Conservation (phyloP, 805 yeast genomes). For the Millerozyma miso region DNA sequence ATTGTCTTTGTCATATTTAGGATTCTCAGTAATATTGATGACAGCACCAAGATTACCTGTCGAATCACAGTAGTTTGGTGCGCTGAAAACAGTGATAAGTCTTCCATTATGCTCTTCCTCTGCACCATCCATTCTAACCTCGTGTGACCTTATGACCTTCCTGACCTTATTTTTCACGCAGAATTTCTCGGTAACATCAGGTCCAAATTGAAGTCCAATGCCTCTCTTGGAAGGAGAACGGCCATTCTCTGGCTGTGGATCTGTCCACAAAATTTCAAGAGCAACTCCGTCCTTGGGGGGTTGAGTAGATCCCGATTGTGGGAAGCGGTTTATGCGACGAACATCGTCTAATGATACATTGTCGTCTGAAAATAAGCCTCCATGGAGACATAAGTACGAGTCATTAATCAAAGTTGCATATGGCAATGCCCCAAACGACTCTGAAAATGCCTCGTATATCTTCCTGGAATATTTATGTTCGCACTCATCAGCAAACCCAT, state of each 20-base stretch:
- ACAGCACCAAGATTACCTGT: slow-evolving; percentile 91
- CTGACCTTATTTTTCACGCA: slow-evolving; percentile 66
- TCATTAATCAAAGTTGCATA: slow-evolving; percentile 76
- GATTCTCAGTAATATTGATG: slow-evolving; percentile 58
- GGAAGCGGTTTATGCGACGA: slow-evolving; percentile 64
- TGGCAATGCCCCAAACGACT: slow-evolving; percentile 82
- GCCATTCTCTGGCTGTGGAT: slow-evolving; percentile 79
- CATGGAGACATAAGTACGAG: slow-evolving; percentile 87
- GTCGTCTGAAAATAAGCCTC: slow-evolving; percentile 86
- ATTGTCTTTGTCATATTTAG: slow-evolving; percentile 41
- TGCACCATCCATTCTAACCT: slow-evolving; percentile 89
- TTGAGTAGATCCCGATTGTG: slow-evolving; percentile 49
- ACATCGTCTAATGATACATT: slow-evolving; percentile 69
- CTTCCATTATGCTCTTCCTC: slow-evolving; percentile 83
- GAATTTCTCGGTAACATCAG: slow-evolving; percentile 83
- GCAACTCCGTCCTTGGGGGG: slow-evolving; percentile 91
- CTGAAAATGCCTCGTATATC: slow-evolving; percentile 76
- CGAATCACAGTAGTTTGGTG: slow-evolving; percentile 95
- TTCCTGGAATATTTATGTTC: slow-evolving; percentile 81
- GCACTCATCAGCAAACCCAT: slow-evolving; percentile 96
- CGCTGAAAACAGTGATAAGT: slow-evolving; percentile 91
- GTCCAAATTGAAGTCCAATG: slow-evolving; percentile 94
- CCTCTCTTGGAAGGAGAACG: slow-evolving; percentile 91
- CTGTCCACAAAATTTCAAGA: slow-evolving; percentile 97
- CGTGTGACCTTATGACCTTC: slow-evolving; percentile 90